Conservation (phyloP, 208 protist genomes). For the Leishmania amazonensis region DNA sequence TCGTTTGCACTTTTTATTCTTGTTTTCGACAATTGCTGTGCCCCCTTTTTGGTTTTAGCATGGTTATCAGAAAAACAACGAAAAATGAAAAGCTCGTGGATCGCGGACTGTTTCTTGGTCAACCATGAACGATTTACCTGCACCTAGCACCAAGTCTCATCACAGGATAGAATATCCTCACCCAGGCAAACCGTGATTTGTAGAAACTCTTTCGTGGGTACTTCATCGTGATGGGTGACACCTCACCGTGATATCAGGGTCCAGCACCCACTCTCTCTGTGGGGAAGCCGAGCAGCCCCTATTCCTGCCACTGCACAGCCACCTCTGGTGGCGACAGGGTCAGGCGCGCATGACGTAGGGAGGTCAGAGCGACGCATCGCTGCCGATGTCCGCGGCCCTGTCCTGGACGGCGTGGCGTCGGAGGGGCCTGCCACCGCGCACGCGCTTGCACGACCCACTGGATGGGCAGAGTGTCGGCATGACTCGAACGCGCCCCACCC, state of each 20-base stretch:
- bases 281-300: conserved; percentile 6
- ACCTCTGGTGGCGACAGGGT: not conserved
- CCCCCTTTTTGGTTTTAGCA: not conserved
- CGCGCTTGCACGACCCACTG: not conserved
- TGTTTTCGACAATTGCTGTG: not conserved
- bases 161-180: not conserved
- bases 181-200: not conserved
- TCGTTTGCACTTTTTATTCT: not conserved
- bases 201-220: not conserved
- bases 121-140: not conserved
- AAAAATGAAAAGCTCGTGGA: not conserved
- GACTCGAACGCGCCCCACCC: not conserved
- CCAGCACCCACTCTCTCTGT: not conserved
- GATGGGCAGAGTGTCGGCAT: not conserved
- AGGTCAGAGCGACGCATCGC: no score
- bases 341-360: not conserved
- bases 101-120: not conserved
- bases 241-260: not conserved
- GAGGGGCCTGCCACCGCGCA: not conserved
- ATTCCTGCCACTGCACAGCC: not conserved
- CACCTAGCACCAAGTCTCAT: not conserved
- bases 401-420: not conserved
- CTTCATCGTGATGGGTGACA: not conserved
- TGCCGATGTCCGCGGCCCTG: not conserved
- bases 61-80: not conserved